Base-by-base conservation (phyloP, 1,139 yeast genomes). In the Candida sanyaensis region DNA sequence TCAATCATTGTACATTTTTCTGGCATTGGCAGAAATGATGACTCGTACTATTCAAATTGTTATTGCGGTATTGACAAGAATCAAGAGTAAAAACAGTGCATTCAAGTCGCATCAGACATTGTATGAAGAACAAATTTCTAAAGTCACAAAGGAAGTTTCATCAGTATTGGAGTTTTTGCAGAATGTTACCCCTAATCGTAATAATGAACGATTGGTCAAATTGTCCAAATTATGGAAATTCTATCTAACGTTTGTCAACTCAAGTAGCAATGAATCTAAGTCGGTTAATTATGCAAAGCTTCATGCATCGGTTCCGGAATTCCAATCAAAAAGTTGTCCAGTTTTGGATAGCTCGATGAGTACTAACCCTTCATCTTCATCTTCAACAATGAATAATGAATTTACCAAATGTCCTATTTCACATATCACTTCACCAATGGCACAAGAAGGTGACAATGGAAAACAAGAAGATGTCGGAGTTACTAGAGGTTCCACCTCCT, bases 211-310 rank as follows among this genome's bases (percentile, higher is more conserved):
- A 46, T 54, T 65, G 1, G 46, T 41, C n/a, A 66, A 69, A 46
- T 54, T 71, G 8, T 54, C 65, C 8, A 71, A 72, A 51, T 61
- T 73, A 45, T 75, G 80, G 80, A 66, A 64, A 41, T 73, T 74
- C 45, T 74, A 74, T 56, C 53, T 68, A 48, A 71, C 75, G 1
- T 67, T 74, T 47, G 61, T 72, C 23, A 64, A 66, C 30, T 65
- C 65, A 46, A 59, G 69, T 9, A 63, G 57, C 43, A 24, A 21
- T 12, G 30, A 24, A 12, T 66, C 65, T 45, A 60, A 68, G 57
- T 64, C 59, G 43, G 53, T 67, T 6, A 67, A 66, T 48, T 69
- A 71, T 52, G 71, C 71, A 17, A 67, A 64, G 45, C 57, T 72
- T 27, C 80, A 72, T 55, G 63, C 67, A 5, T 63, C 66, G 49